These are phyloP conservation scores for Dendrobium chrysotoxum DNA, from an alignment of 106 monocot genomes.

Conservation along the genomic window DNA sequence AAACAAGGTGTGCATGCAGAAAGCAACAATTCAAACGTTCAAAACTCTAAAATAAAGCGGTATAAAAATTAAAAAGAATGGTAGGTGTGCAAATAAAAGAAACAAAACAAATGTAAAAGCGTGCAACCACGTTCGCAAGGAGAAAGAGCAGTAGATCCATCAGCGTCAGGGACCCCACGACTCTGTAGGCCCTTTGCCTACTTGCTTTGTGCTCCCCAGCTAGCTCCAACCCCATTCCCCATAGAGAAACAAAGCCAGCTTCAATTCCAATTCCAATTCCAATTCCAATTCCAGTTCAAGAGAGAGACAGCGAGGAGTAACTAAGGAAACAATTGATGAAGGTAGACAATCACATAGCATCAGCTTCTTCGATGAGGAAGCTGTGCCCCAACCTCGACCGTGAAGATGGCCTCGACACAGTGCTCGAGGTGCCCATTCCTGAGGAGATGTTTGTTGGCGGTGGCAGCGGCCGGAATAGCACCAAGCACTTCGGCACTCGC, in stretches of 20 bases:
- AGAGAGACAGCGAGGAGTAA: background rate
- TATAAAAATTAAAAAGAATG: slow-evolving; percentile 4
- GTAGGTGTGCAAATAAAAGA: background rate
- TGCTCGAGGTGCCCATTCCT: slow-evolving; percentile 53
- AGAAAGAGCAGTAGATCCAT: background rate
- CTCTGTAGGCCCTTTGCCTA: background rate
- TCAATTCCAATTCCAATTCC: background rate
- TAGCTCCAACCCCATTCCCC: no score
- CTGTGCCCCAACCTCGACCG: slow-evolving; percentile 63
- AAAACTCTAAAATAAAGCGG: background rate
- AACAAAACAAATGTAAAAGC: background rate
- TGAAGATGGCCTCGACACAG: slow-evolving; percentile 51
- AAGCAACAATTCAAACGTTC: slow-evolving; percentile 1
- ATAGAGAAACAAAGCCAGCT: no score
- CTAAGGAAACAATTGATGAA: background rate
- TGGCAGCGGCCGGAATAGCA: slow-evolving; percentile 5
- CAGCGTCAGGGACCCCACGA: background rate
- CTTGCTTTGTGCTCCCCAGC: no score
- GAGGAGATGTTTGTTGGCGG: slow-evolving; percentile 36
- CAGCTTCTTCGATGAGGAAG: slow-evolving; percentile 45
- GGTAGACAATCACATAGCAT: background rate
- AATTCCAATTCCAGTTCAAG: background rate
- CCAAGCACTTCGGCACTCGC: slow-evolving; percentile 10
- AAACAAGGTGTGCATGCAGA: background rate
- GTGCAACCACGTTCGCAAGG: background rate